Evolutionary conservation across 768 basidiomycete genomes (phyloP), one percentile per base, ranked within the genome.

Genomic region (Lactarius sp.): DNA sequence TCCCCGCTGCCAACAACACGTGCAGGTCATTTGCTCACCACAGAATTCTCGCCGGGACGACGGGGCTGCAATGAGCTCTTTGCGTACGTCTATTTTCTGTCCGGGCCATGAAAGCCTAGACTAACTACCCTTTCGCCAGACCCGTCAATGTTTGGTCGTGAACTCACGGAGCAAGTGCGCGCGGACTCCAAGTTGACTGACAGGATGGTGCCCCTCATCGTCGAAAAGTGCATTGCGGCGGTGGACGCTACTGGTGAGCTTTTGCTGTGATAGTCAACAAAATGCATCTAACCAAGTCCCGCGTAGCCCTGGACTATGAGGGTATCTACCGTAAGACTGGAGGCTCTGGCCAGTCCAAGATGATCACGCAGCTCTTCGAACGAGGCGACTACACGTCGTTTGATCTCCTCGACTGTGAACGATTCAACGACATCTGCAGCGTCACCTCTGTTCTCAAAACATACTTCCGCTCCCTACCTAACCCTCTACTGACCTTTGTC

Each of bases 271-370:
- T 59, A 31, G 46, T n/a, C 46, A 8, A 12, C 5, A 18, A 36
- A n/a, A n/a, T n/a, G 34, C 33, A 63, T 36, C 52, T 54, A 16
- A 51, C 46, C 18, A 9, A 16, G 22, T 27, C 39, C 13, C 33
- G 34, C 36, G 36, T 56, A 92, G 95, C 91, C 5, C 81, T 98
- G 77, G 93, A 97, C 63, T 94, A 94, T 71, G 97, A 99, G 74
- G 97, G 97, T 12, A 93, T 99, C 67, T 99, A 99, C 75, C 92
- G 97, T 66, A 99, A 99, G 78, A 93, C 88, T 0, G 97, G 97
- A 36, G 97, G 97, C 3, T 86, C 90, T 34, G 83, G 90, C 2
- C 95, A 95, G 70, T 90, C 92, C 41, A 96, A 96, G 77, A 81
- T 81, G 57, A 98, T 99, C 75, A 94, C 92, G 0, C 91, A 95